Percentiles rank a stretch among this genome's conserved stretches.
Evolutionary conservation across 2,329 filamentous ascomycete genomes (phyloP).

Genomic region (Endoconidiophora polonica): DNA sequence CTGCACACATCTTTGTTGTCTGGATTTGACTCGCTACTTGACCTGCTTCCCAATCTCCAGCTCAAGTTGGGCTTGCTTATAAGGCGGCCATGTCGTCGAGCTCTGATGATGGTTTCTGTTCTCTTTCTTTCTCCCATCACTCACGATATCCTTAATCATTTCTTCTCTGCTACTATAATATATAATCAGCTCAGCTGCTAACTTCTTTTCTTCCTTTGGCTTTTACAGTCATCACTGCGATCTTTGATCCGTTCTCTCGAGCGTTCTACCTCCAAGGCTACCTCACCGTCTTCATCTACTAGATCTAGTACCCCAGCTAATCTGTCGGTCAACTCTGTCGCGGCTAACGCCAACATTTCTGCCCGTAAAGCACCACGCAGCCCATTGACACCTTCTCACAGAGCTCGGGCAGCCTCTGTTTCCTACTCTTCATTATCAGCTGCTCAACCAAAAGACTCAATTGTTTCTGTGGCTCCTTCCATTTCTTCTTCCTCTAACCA

Average conservation of each 20-base stretch:
- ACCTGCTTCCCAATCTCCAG: too few species aligned
- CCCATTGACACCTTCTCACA: conserved; percentile 3
- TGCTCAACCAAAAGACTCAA: not conserved
- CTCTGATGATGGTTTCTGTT: not conserved
- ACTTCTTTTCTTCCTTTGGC: not conserved
- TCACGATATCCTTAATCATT: not conserved
- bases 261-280: not conserved
- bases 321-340: not conserved
- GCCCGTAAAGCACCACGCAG: not conserved
- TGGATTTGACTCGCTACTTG: too few species aligned
- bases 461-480: not conserved
- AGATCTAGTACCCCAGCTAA: not conserved
- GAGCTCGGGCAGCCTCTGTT: conserved; percentile 5
- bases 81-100: not conserved
- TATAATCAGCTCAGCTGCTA: not conserved
- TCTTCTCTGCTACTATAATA: not conserved
- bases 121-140: not conserved
- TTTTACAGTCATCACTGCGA: conserved; percentile 5
- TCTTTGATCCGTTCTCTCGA: conserved; percentile 7
- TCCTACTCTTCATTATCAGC: conserved; percentile 2
- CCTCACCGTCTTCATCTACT: not conserved
- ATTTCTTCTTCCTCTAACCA: not conserved
- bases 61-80: too few species aligned
- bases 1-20: too few species aligned
- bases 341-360: not conserved